phyloP scores from a whole-genome alignment of 305 asterid genomes.

The Lippia alba region DNA sequence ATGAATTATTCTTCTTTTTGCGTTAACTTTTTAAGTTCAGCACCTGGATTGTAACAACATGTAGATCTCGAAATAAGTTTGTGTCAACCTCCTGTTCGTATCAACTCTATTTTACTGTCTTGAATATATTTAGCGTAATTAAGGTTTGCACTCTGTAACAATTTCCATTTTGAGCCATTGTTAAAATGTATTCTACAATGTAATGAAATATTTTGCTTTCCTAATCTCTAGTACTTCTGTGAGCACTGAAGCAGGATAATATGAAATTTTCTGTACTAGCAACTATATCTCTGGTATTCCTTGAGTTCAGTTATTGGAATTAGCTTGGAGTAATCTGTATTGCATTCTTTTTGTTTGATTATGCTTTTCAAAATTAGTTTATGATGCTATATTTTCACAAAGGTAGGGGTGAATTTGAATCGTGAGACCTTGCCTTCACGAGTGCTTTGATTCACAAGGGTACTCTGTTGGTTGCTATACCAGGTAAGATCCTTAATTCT shows the following conservation, averaged over 20 bases:
- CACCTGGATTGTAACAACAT: background rate
- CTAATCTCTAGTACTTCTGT: background rate
- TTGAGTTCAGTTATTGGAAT: background rate
- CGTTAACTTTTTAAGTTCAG: background rate
- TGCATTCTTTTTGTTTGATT: background rate
- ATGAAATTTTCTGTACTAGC: constrained; percentile 3
- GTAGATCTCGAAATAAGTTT: background rate
- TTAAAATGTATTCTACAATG: background rate
- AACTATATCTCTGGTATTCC: background rate
- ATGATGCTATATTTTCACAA: constrained; percentile 27
- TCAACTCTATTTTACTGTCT: background rate
- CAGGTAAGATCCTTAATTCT: constrained; percentile 53
- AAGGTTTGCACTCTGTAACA: background rate
- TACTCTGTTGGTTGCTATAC: constrained; percentile 94
- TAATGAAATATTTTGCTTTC: constrained; percentile 5
- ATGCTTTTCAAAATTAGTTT: background rate
- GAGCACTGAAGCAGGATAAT: constrained; percentile 3
- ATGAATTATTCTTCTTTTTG: background rate
- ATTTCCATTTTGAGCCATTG: constrained; percentile 5
- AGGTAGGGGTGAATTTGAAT: too few species aligned
- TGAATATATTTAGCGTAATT: background rate
- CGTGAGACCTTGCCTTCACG: too few species aligned
- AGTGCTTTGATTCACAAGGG: constrained; percentile 59
- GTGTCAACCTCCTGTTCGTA: background rate
- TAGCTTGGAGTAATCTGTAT: constrained; percentile 6